A percentile compares a stretch with the other conserved stretches of the same genome.
Conservation (phyloP, 2,329 filamentous ascomycete genomes). For the Apiospora arundinis region DNA sequence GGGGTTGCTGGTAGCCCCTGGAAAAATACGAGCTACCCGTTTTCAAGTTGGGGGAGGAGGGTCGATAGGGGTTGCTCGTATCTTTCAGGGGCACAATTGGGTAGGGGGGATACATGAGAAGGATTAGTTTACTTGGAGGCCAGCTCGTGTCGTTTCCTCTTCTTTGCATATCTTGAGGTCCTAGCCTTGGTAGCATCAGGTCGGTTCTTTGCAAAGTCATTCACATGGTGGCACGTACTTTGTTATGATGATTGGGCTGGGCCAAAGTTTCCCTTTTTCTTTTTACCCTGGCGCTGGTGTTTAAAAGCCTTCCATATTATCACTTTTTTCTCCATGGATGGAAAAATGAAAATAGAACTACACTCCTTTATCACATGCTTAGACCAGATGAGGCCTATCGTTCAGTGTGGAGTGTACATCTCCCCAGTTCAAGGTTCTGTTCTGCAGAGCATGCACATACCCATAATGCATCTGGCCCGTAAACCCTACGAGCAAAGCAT, state of each 20-base stretch:
- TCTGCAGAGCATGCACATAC: neutral
- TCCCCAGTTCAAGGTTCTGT: neutral
- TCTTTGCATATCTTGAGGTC: neutral
- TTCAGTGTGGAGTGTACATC: neutral
- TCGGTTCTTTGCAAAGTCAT: neutral
- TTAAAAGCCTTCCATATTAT: neutral
- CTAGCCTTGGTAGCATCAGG: neutral
- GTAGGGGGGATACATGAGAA: neutral
- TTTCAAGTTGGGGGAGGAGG: too few relatives aligned
- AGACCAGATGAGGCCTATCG: neutral
- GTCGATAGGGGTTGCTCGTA: too few relatives aligned
- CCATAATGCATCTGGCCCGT: too few relatives aligned
- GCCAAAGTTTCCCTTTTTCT: neutral
- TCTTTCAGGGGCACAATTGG: too few relatives aligned
- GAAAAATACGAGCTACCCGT: too few relatives aligned
- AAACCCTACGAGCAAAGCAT: too few relatives aligned
- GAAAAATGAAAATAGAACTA: neutral
- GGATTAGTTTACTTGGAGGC: neutral
- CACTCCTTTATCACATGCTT: neutral
- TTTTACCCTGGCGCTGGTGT: neutral
- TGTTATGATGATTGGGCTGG: conserved; percentile 4
- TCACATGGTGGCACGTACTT: conserved; percentile 11
- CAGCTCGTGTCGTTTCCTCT: neutral
- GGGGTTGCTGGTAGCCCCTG: too few relatives aligned
- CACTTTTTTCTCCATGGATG: neutral